Base-by-base conservation (phyloP, 805 yeast genomes). In the Candida suzukii region DNA sequence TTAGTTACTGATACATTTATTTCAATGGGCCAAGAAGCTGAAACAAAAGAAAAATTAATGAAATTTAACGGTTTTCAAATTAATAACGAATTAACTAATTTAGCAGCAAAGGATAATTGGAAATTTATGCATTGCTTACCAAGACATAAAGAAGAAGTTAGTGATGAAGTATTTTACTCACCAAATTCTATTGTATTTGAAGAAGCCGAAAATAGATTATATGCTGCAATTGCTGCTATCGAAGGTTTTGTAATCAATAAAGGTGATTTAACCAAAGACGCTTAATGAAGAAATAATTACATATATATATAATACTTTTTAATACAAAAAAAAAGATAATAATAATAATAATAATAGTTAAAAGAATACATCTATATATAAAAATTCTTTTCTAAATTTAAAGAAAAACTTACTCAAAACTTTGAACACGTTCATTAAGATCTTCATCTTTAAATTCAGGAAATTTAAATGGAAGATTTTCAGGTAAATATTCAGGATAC, bases 41-140 rank as follows among this genome's bases (percentile, higher is more conserved):
- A 90, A 59, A 85, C 78, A 48, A 69, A 60, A 38, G 68, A 71
- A 42, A 85, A 90, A 48, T 68, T 93, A 51, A 70, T 79, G 54
- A 90, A 88, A 64, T 93, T 93, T 60, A 73, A 68, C 14, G 96
- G 95, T 1, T 93, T 81, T 72, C 96, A 88, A 67, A 82, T 93
- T 44, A 80, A 88, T 30, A 60, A 68, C 16, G 80, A 78, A 26
- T 68, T 90, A 67, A 75, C 84, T 21, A 56, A 66, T 13, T 85
- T 86, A 6, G 75, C 74, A 35, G 83, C 84, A 35, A 71, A 72
- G 42, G 40, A 68, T 16, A 64, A 75, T 57, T 91, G 91, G 85
- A 87, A 79, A 60, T 93, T 93, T 66, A 90, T 93, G 98, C 99
- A 93, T 62, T 93, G 99, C 64, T 71, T 93, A 51, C 99, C 99